Evolutionary conservation across 2,329 filamentous ascomycete genomes (phyloP).

Genomic region (Apiospora hydei): DNA sequence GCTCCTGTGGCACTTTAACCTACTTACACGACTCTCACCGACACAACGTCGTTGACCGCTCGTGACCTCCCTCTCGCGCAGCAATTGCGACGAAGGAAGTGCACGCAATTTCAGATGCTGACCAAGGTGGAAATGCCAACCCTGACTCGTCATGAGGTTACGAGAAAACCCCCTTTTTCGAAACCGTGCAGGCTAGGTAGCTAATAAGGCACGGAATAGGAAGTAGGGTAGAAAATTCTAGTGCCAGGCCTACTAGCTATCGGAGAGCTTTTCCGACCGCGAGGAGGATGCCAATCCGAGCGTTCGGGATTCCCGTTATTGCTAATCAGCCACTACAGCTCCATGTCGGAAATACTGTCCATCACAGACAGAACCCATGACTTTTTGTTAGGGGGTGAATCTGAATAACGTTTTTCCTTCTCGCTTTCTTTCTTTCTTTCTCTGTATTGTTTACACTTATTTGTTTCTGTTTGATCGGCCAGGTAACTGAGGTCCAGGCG

Average conservation of each 20-base stretch:
- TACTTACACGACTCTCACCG: constrained; percentile 14
- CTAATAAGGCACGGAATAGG: neutral
- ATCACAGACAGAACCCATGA: neutral
- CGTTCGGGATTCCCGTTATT: constrained; percentile 9
- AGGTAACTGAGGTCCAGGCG: no score
- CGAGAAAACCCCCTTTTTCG: neutral
- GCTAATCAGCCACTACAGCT: neutral
- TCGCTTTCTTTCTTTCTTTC: neutral
- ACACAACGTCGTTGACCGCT: neutral
- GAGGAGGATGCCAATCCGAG: neutral
- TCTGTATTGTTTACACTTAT: neutral
- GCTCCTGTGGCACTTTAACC: neutral
- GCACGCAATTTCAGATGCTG: neutral
- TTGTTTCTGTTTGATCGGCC: neutral
- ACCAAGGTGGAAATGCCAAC: neutral
- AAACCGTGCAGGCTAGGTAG: neutral
- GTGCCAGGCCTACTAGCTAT: neutral
- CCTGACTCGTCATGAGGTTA: constrained; percentile 6
- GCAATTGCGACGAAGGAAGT: neutral
- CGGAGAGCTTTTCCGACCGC: constrained; percentile 8
- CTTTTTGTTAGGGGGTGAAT: neutral
- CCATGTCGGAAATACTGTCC: neutral
- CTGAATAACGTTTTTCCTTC: neutral
- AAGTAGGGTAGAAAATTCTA: constrained; percentile 10
- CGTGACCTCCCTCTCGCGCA: neutral